These are phyloP conservation scores for Zygnema cylindricum DNA, from an alignment of 139 green algal species.

Conservation along the genomic window DNA sequence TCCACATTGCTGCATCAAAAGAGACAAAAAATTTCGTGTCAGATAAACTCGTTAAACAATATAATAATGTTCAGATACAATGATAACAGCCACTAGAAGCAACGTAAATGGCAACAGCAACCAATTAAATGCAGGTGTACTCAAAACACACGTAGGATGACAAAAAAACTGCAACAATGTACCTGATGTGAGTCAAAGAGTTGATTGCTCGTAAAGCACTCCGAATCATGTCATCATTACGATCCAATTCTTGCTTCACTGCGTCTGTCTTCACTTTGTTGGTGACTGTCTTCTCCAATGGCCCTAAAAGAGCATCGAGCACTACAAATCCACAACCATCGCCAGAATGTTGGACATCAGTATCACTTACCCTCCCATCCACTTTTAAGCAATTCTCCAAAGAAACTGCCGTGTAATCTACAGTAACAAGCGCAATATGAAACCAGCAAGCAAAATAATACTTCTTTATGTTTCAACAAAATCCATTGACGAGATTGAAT, in stretches of 20 bases:
- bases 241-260: constrained; percentile 97
- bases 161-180: neutral
- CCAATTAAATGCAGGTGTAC: neutral
- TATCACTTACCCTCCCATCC: too few species aligned
- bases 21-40: neutral
- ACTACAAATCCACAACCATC: too few species aligned
- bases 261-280: constrained; percentile 85
- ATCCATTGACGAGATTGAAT: too few species aligned
- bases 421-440: too few species aligned
- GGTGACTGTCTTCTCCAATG: constrained; percentile 89
- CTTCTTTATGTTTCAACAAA: too few species aligned
- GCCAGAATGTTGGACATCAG: too few species aligned
- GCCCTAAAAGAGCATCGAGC: constrained; percentile 73
- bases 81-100: neutral
- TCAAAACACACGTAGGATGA: neutral
- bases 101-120: neutral
- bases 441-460: too few species aligned
- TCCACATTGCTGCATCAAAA: constrained; percentile 14
- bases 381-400: too few species aligned
- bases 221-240: constrained; percentile 94
- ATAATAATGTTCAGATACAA: neutral
- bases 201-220: constrained; percentile 84
- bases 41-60: neutral
- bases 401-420: too few species aligned
- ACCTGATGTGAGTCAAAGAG: constrained; percentile 74